These are phyloP conservation scores for Claviceps sp. DNA, from an alignment of 2,329 filamentous ascomycete genomes.

Conservation along the genomic window DNA sequence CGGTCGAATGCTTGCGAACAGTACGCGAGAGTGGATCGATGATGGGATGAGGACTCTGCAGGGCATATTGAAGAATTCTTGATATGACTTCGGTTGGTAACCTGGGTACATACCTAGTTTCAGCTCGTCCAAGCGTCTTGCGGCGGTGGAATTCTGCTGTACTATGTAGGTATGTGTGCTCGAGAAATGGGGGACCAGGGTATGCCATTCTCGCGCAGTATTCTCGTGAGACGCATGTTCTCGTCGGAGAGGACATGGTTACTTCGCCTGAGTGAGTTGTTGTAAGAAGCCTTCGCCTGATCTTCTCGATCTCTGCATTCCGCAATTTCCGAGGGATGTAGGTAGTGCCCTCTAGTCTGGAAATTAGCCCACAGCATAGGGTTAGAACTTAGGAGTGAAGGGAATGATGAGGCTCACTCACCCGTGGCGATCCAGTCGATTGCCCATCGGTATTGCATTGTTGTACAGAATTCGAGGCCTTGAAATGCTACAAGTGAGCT, in stretches of 20 bases:
- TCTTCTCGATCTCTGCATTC: conserved; percentile 40
- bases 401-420: background rate
- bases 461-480: background rate
- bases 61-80: conserved; percentile 35
- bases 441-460: too few relatives aligned
- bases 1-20: conserved; percentile 29
- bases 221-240: conserved; percentile 22
- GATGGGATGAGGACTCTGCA: conserved; percentile 36
- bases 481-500: background rate
- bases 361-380: background rate
- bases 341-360: conserved; percentile 20
- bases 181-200: conserved; percentile 30
- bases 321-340: too few relatives aligned
- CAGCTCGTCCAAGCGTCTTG: conserved; percentile 20
- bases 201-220: conserved; percentile 38
- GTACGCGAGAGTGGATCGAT: conserved; percentile 38
- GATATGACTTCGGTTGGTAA: conserved; percentile 41
- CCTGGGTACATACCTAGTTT: conserved; percentile 21
- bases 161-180: too few relatives aligned
- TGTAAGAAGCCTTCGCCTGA: conserved; percentile 33
- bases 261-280: conserved; percentile 31
- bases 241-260: conserved; percentile 19
- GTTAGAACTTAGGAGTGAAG: background rate
- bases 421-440: background rate
- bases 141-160: conserved; percentile 19